A percentile compares a stretch with the other conserved stretches of the same genome.
Conservation (phyloP, 2,329 filamentous ascomycete species). For the Nannizzia gypsea region DNA sequence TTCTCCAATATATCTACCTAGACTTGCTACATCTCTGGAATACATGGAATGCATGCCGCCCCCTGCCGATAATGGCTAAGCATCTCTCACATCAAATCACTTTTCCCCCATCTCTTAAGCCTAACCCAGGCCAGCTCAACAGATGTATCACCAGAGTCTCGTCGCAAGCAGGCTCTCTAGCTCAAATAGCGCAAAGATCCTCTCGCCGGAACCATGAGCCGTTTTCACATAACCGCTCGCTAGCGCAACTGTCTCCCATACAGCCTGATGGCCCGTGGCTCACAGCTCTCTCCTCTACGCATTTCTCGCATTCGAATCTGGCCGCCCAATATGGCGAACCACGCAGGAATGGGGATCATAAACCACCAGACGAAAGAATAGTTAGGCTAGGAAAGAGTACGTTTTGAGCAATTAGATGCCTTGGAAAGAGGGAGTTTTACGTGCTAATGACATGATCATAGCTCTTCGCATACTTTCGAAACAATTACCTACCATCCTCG, state of each 20-base stretch:
- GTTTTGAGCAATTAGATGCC: not conserved
- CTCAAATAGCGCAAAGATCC: not conserved
- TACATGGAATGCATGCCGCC: not conserved
- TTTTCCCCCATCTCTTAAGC: not conserved
- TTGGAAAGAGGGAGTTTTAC: not conserved
- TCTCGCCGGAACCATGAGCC: not conserved
- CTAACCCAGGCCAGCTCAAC: not conserved
- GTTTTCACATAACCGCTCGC: conserved; percentile 18
- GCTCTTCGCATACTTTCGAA: conserved; percentile 51
- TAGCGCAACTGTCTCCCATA: conserved; percentile 29
- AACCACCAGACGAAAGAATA: conserved; percentile 13
- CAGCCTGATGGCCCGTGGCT: conserved; percentile 28
- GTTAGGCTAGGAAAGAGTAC: conserved; percentile 13
- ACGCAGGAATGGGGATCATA: conserved; percentile 6
- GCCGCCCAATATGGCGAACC: not conserved
- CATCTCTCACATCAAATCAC: not conserved
- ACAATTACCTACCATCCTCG: conserved; percentile 48
- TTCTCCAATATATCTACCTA: not conserved
- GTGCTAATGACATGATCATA: conserved; percentile 19
- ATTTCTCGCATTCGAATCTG: conserved; percentile 9
- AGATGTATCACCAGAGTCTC: not conserved
- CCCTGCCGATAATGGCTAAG: conserved; percentile 3
- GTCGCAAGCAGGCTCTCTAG: not conserved
- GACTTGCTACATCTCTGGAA: not conserved
- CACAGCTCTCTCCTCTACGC: conserved; percentile 11